A percentile compares a stretch with the other conserved stretches of the same genome.
These are phyloP conservation scores for Cercospora sp. DNA, from an alignment of 2,329 filamentous ascomycete genomes.

Conservation along the genomic window DNA sequence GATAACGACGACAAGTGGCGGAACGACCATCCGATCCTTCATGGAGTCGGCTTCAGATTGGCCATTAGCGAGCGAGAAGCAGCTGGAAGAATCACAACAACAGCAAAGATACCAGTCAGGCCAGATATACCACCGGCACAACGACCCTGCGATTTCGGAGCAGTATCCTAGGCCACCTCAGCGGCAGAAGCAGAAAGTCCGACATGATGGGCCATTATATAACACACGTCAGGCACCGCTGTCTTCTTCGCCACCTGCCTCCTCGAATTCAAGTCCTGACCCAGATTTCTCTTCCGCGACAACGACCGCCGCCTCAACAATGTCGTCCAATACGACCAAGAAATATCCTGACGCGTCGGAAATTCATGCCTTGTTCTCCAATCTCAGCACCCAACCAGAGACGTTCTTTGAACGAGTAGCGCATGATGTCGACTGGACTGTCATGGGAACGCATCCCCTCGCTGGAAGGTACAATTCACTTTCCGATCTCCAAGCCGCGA, in stretches of 20 bases:
- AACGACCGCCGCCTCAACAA: neutral
- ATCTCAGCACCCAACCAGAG: conserved; percentile 14
- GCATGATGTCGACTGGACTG: conserved; percentile 27
- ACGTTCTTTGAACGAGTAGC: conserved; percentile 23
- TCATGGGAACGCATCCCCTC: conserved; percentile 26
- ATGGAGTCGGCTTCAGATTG: conserved; percentile 8
- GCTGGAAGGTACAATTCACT: conserved; percentile 23
- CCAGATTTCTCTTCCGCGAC: neutral
- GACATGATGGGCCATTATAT: conserved; percentile 9
- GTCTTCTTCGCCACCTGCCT: neutral
- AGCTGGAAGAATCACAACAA: neutral
- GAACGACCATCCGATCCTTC: neutral
- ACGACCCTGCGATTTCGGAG: neutral
- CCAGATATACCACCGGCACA: neutral
- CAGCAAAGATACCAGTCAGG: neutral
- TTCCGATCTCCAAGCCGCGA: conserved; percentile 18
- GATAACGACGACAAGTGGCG: neutral
- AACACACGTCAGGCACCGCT: neutral
- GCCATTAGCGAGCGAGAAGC: conserved; percentile 6
- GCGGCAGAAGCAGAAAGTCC: neutral
- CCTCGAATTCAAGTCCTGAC: neutral
- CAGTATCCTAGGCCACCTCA: neutral
- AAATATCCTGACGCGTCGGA: conserved; percentile 11
- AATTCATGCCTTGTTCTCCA: conserved; percentile 21
- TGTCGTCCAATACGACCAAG: neutral